These are phyloP conservation scores for Ustilago shanxiensis DNA, from an alignment of 1,284 basidiomycete species.

Conservation along the genomic window DNA sequence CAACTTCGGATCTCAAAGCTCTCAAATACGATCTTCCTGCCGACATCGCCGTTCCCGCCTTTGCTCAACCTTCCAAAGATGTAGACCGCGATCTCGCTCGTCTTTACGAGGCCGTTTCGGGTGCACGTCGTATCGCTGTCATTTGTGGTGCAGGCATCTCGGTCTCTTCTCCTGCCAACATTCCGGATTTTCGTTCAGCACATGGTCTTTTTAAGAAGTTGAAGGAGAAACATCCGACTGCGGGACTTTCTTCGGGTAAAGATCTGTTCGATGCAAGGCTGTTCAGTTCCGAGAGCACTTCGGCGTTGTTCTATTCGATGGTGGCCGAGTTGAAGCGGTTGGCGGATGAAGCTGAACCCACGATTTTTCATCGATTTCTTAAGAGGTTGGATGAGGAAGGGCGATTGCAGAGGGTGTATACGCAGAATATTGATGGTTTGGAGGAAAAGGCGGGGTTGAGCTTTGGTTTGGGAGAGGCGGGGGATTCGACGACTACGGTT, in stretches of 20 bases:
- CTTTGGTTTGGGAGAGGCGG: conserved; percentile 71
- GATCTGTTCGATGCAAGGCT: conserved; percentile 92
- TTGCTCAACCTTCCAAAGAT: conserved; percentile 49
- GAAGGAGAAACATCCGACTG: conserved; percentile 82
- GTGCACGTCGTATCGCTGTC: conserved; percentile 84
- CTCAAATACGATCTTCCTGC: conserved; percentile 55
- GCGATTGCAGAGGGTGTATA: conserved; percentile 88
- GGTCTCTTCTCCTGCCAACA: conserved; percentile 80
- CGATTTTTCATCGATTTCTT: conserved; percentile 88
- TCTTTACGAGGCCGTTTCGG: conserved; percentile 75
- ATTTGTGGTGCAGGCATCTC: conserved; percentile 92
- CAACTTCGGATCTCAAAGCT: conserved; percentile 50
- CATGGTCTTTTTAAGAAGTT: conserved; percentile 83
- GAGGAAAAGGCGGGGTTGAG: conserved; percentile 81
- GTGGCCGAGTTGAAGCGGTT: conserved; percentile 88
- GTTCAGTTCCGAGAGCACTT: conserved; percentile 80
- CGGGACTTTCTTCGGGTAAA: conserved; percentile 79
- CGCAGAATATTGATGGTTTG: conserved; percentile 94
- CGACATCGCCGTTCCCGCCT: conserved; percentile 49
- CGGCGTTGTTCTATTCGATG: conserved; percentile 89
- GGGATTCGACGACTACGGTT: conserved; percentile 51
- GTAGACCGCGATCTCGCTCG: conserved; percentile 63
- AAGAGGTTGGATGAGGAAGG: conserved; percentile 85
- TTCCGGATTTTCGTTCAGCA: conserved; percentile 90
- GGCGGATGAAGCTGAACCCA: conserved; percentile 83